phyloP scores from a whole-genome alignment of 2,329 filamentous ascomycete species.

The Aspergillus chevalieri region DNA sequence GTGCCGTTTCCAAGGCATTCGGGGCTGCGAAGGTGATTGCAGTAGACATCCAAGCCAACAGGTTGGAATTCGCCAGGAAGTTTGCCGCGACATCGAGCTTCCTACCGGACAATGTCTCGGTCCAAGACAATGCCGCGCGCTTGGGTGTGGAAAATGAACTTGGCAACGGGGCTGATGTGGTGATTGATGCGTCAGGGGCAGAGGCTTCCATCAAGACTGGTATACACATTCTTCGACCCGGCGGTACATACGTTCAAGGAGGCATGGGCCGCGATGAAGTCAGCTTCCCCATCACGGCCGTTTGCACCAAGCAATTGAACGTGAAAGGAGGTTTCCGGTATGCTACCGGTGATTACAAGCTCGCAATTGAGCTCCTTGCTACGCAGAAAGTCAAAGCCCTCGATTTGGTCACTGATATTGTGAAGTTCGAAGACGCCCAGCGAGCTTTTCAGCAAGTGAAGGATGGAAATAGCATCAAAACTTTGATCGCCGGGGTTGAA shows the following conservation, averaged over 20 bases:
- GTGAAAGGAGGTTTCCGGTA: conserved; percentile 77
- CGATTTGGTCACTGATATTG: conserved; percentile 66
- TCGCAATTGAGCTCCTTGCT: conserved; percentile 66
- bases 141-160: conserved; percentile 60
- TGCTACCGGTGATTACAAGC: conserved; percentile 69
- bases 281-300: conserved; percentile 45
- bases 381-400: conserved; percentile 61
- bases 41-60: conserved; percentile 74
- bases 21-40: conserved; percentile 75
- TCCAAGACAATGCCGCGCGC: conserved; percentile 66
- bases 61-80: conserved; percentile 67
- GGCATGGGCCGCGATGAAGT: conserved; percentile 86
- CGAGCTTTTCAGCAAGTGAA: conserved; percentile 14
- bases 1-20: conserved; percentile 72
- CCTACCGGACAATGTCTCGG: conserved; percentile 56
- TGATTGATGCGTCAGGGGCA: conserved; percentile 72
- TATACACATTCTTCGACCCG: conserved; percentile 61
- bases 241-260: conserved; percentile 73
- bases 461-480: not conserved
- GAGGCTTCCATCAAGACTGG: conserved; percentile 69
- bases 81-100: conserved; percentile 51
- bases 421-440: conserved; percentile 69
- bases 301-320: conserved; percentile 77
- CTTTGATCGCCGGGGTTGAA: not conserved
- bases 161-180: conserved; percentile 62